These are phyloP conservation scores for Diaporthe sp. DNA, from an alignment of 2,329 filamentous ascomycete species.

Conservation along the genomic window DNA sequence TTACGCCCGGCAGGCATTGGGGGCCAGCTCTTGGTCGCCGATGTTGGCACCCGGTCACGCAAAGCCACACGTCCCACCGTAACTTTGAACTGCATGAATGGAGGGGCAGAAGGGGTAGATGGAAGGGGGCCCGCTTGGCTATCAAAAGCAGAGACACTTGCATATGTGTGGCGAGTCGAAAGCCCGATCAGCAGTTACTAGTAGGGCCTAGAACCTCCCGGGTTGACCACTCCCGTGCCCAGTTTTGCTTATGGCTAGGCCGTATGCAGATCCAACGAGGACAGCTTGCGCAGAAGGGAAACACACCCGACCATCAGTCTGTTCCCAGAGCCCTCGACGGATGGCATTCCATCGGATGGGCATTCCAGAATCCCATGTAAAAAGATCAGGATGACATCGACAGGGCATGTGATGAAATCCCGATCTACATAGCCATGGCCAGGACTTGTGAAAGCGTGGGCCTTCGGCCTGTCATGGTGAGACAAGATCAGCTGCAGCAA, in stretches of 20 bases:
- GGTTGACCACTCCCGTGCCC: background rate
- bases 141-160: slow-evolving; percentile 27
- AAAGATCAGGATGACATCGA: background rate
- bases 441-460: background rate
- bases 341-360: slow-evolving; percentile 19
- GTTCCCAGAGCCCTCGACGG: background rate
- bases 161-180: slow-evolving; percentile 9
- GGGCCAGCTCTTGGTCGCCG: background rate
- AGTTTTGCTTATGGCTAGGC: slow-evolving; percentile 1
- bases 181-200: background rate
- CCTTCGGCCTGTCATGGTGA: background rate
- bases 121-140: background rate
- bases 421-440: background rate
- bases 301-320: background rate
- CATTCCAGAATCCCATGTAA: slow-evolving; percentile 16
- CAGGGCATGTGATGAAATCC: slow-evolving; percentile 16
- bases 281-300: background rate
- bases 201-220: slow-evolving; percentile 12
- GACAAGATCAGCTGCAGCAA: slow-evolving; percentile 13
- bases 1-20: background rate
- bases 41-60: background rate
- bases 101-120: background rate
- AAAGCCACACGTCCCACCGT: background rate
- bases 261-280: background rate
- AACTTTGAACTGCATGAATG: background rate